A percentile compares a stretch with the other conserved stretches of the same genome.
These are phyloP conservation scores for Cladorrhinum sp. DNA, from an alignment of 2,329 filamentous ascomycete species.

Conservation along the genomic window DNA sequence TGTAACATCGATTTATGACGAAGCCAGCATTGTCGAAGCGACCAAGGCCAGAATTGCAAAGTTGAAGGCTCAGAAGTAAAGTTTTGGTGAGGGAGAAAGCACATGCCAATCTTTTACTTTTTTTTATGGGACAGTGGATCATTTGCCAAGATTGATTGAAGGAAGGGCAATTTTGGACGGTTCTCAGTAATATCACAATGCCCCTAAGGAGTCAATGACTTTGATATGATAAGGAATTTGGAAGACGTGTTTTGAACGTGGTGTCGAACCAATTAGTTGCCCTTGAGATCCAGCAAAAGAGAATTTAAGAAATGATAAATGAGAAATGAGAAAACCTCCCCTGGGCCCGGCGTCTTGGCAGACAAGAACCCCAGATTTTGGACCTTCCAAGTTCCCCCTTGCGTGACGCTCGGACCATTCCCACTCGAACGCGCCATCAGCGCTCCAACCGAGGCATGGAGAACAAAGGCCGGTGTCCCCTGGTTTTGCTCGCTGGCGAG, in stretches of 20 bases:
- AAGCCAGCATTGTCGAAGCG: conserved; percentile 42
- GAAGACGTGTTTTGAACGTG: too few relatives aligned
- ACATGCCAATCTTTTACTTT: not conserved
- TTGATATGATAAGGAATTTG: not conserved
- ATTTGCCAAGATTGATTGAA: not conserved
- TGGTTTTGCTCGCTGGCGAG: not conserved
- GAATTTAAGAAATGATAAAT: not conserved
- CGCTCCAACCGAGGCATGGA: conserved; percentile 6
- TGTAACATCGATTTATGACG: conserved; percentile 62
- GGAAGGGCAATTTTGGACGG: too few relatives aligned
- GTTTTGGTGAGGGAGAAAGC: not conserved
- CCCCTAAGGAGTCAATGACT: not conserved
- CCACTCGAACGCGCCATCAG: not conserved
- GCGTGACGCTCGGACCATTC: conserved; percentile 4
- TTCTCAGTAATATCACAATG: not conserved
- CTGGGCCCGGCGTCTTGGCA: not conserved
- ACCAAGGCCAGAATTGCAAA: conserved; percentile 40
- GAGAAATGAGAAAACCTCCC: not conserved
- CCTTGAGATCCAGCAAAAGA: too few relatives aligned
- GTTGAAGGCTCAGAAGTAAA: conserved; percentile 20
- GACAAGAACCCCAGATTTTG: not conserved
- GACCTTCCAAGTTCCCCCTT: not conserved
- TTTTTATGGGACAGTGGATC: not conserved
- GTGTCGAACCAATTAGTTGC: too few relatives aligned
- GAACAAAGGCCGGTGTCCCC: not conserved